Evolutionary conservation across 495 filamentous ascomycete genomes (phyloP), one percentile per base, ranked within the genome.

Genomic region (Penicillium alfredii): DNA sequence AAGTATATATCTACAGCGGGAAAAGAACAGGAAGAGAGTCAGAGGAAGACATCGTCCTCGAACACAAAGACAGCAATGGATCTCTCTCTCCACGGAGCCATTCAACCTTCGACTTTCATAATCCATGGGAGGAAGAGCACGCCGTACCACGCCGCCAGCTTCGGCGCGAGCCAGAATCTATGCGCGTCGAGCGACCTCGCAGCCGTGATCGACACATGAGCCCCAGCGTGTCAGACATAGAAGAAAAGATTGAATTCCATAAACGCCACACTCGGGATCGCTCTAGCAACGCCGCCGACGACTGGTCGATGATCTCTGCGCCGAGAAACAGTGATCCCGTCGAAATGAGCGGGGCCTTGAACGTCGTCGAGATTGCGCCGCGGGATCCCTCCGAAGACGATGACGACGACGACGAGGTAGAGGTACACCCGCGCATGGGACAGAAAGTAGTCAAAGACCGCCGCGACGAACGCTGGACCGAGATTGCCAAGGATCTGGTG

Each of bases 401-500:
- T 1, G 49, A 46, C 40, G 27, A 37, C 8, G 56, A 55, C 26
- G 35, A 41, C 7, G 39, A 51, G 12, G 18, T 47, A 14, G 38
- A 52, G 38, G 57, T 38, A 57, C 44, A 26, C 16, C 38, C 59
- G 27, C 47, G 61, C 9, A 53, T 63, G n/a, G 65, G 51, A 16
- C 61, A 64, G 19, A 53, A 67, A 14, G 66, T 69, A 13, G 35
- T 60, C 36, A 65, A 68, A 23, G 50, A 61, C 20, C 52, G 48
- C 12, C 57, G 73, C 34, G 80, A 78, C 30, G 77, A 84, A 40
- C 82, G 94, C 59, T 97, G 93, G 93, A 98, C 92, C 0, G 92
- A 97, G 56, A 88, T 98, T 48, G 94, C 89, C 6, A 96, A 94
- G 64, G 88, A 94, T 47, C 60, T 98, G 30, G 87, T 98, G 8